Evolutionary conservation across 371 early-diverging fungal genomes (phyloP), one percentile per base, ranked within the genome.

Genomic region (Rhizopus delemar): DNA sequence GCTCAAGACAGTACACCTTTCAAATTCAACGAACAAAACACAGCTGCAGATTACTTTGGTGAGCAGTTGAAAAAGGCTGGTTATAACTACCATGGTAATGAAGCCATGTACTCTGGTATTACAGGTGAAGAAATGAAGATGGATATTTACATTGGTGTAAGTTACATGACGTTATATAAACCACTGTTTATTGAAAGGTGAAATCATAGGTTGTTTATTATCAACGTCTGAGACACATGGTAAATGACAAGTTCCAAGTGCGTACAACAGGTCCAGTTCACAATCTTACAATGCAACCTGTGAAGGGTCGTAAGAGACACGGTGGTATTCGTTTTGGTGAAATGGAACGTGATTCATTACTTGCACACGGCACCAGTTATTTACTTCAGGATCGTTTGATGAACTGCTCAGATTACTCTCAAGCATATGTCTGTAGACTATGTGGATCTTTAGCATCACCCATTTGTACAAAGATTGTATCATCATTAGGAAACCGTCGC

Each of bases 221-320:
- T 77, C 99, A 99, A 78, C 94, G 99, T 76, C 88, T 99, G 61
- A 88, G 99, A 66, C 99, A 99, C 88, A 99, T 99, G 99, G 99
- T 99, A 4, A 89, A 89, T 57, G 51, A 51, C 12, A 48, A 48
- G 31, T 48, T 48, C 87, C 99, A 99, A 83, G 99, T 99, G 46
- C 93, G 99, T 62, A 95, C 99, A 3, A 94, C 93, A 4, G 99
- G 99, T 46, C 96, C 99, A 38, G 93, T 99, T 45, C 92, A 99
- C 70, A 89, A 93, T 62, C 83, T 99, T 50, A 99, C 99, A 32
- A 90, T 89, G 84, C 99, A 99, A 82, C 99, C 99, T 46, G 88
- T 99, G 70, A 98, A 98, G 87, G 99, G 99, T 57, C 90, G 99
- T 73, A 99, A 97, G 80, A 87, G 94, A 55, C 48, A 48, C 12